Conservation (phyloP, 495 filamentous ascomycete genomes). For the Penicillium antarcticum region DNA sequence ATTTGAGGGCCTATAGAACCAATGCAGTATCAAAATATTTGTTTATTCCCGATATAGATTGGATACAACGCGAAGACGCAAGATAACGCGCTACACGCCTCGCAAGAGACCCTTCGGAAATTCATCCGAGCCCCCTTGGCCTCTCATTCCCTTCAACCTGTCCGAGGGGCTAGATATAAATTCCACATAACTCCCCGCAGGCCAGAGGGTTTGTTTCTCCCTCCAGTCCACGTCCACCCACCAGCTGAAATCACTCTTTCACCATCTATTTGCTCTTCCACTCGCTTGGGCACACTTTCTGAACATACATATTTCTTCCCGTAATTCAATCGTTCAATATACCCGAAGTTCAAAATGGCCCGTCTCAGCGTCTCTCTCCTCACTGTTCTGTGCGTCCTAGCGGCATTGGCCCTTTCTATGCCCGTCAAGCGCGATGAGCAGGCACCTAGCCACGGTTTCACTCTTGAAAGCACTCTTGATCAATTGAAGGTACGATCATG, state of each 20-base stretch:
- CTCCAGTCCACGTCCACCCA: not conserved
- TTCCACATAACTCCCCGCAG: not conserved
- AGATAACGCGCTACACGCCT: not conserved
- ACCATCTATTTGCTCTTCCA: not conserved
- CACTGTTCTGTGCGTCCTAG: constrained; percentile 30
- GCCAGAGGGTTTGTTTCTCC: not conserved
- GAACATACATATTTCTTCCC: constrained; percentile 11
- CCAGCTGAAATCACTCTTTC: constrained; percentile 4
- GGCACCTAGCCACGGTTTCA: not conserved
- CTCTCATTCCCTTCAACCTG: not conserved
- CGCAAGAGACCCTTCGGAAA: not conserved
- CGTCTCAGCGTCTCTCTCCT: constrained; percentile 34
- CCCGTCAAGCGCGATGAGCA: constrained; percentile 25
- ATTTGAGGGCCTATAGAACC: not conserved
- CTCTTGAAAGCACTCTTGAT: constrained; percentile 12
- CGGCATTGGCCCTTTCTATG: constrained; percentile 28
- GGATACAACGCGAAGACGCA: constrained; percentile 1
- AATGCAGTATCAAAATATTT: not conserved
- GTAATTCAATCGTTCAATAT: constrained; percentile 7
- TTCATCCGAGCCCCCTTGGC: constrained; percentile 3
- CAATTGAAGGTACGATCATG: constrained; percentile 15
- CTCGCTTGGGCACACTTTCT: constrained; percentile 10
- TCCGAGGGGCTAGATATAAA: constrained; percentile 17
- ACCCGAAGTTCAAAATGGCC: constrained; percentile 30
- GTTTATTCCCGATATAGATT: not conserved